Evolutionary conservation across 345 rosid species (phyloP).

Genomic region (Litchi chinensis): DNA sequence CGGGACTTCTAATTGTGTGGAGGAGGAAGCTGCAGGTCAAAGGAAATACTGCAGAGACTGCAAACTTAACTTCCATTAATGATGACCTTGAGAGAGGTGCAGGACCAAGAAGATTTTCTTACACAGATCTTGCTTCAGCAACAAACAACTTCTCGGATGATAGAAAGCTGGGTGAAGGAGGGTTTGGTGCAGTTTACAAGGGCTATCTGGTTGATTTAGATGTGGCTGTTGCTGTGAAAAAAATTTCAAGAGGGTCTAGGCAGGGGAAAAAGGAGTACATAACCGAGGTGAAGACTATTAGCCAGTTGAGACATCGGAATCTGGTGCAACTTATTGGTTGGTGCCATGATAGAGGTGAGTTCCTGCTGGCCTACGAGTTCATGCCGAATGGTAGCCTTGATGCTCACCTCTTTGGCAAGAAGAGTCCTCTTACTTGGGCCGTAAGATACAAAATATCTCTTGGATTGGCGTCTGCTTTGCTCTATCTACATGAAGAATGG

Average conservation of each 20-base stretch:
- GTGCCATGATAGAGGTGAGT: conserved; percentile 37
- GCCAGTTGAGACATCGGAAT: conserved; percentile 18
- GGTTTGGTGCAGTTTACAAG: conserved; percentile 45
- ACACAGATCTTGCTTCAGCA: background rate
- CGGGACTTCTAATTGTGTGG: background rate
- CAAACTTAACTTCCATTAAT: background rate
- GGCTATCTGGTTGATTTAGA: conserved; percentile 26
- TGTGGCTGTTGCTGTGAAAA: conserved; percentile 3
- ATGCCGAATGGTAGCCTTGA: conserved; percentile 76
- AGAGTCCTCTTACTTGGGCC: conserved; percentile 41
- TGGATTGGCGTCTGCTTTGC: conserved; percentile 55
- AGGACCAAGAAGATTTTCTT: conserved; percentile 26
- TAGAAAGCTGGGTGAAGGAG: conserved; percentile 12
- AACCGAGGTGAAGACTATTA: conserved; percentile 14
- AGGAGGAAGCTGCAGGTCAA: background rate
- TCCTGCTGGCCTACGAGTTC: conserved; percentile 69
- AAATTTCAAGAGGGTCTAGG: background rate
- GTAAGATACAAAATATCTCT: conserved; percentile 43
- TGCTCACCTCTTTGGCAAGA: conserved; percentile 49
- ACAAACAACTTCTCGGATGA: background rate
- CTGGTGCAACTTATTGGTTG: conserved; percentile 17
- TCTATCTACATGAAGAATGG: conserved; percentile 70
- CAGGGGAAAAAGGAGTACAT: conserved; percentile 3
- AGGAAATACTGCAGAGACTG: background rate
- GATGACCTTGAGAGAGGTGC: conserved; percentile 45